phyloP scores from a whole-genome alignment of 164 flowering plant species.

The Taxillus chinensis region DNA sequence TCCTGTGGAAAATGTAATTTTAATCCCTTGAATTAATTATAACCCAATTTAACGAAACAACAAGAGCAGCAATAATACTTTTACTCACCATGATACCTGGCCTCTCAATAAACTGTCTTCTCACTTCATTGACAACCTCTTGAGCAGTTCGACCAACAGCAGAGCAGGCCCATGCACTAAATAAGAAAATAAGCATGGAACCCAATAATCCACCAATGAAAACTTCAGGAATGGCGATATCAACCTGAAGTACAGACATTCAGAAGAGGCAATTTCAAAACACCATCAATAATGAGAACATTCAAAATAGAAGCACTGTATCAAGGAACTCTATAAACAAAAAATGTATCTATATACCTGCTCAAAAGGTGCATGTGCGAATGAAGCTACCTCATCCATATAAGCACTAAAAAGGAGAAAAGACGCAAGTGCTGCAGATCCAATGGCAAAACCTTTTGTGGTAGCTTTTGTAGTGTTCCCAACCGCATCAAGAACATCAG shows the following conservation, averaged over 20 bases:
- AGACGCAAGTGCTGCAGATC: constrained; percentile 98
- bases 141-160: constrained; percentile 99
- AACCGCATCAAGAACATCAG: constrained; percentile 96
- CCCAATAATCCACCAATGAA: constrained; percentile 94
- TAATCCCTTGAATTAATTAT: not conserved
- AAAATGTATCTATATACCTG: constrained; percentile 33
- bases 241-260: constrained; percentile 52
- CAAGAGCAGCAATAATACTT: not conserved
- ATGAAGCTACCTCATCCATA: constrained; percentile 95
- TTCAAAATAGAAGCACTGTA: not conserved
- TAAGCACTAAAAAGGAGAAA: constrained; percentile 97
- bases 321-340: not conserved
- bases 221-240: constrained; percentile 96
- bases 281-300: no score
- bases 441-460: constrained; percentile 98
- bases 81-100: constrained; percentile 94
- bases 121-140: constrained; percentile 95
- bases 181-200: constrained; percentile 94
- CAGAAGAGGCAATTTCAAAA: no score
- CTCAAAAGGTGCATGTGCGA: constrained; percentile 63
- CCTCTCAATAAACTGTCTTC: constrained; percentile 95
- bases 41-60: not conserved
- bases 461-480: constrained; percentile 99
- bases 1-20: constrained; percentile 37
- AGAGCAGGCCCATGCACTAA: constrained; percentile 99